Base-by-base conservation (phyloP, 164 flowering plant species). In the Santalum album region DNA sequence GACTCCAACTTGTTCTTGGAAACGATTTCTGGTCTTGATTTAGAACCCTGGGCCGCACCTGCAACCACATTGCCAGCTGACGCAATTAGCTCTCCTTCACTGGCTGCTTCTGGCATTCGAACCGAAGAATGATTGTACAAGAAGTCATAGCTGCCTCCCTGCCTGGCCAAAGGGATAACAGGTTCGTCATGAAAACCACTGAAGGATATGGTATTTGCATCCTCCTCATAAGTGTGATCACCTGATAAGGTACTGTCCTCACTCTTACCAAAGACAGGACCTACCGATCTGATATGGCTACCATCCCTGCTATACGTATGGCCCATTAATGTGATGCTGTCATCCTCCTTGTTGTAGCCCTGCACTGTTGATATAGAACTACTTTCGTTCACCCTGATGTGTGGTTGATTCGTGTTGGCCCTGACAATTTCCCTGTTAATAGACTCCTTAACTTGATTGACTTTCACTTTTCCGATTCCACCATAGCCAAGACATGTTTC, bases 391-490 rank as follows among this genome's bases (percentile, higher is more conserved):
- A 49, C 60, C 50, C 52, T 43, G 45, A 38, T 38, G 32, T 49
- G 65, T 12, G 61, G 32, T 16, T 59, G 69, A 49, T 22, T 56
- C 20, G 36, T 12, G 7, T 60, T 36, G 4, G 71, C 49, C 25
- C 27, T 27, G 40, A 36, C 49, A 51, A 46, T 64, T 25, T 45
- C 57, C 25, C 39, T 57, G 25, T 34, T 24, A 43, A 68, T 72
- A 55, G 71, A 54, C 21, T 73, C 87, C 74, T 69, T 77, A 7
- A 75, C 80, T 57, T 70, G 75, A 65, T 65, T 69, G 45, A 74
- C 70, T 68, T 75, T 79, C 2, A 78, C 71, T 64, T 76, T 84
- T 61, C 82, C 68, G 42, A 72, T 61, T 25, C 81, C 79, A 42
- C 72, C 72, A 54, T 65, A 80, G 48, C 51, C 69, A 19, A 74